phyloP scores from a whole-genome alignment of 306 rosid species.

The Pueraria montana region DNA sequence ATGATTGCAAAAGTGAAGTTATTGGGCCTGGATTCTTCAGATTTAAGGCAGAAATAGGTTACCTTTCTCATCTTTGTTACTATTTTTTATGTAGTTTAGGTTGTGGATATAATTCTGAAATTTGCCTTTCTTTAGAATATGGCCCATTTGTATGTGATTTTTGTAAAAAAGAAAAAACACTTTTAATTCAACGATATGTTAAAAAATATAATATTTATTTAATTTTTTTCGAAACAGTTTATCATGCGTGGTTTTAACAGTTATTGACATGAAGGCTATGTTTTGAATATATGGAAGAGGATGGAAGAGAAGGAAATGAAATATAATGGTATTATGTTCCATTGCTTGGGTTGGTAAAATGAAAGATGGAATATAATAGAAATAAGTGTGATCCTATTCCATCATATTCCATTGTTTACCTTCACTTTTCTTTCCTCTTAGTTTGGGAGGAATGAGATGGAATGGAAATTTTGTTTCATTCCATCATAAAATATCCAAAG shows the following conservation, averaged over 20 bases:
- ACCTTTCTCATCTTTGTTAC: constrained; percentile 42
- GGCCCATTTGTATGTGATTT: background rate
- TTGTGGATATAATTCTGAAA: constrained; percentile 34
- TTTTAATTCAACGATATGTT: background rate
- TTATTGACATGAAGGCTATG: background rate
- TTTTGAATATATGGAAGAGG: background rate
- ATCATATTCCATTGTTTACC: background rate
- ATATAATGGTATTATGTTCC: background rate
- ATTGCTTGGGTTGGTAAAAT: background rate
- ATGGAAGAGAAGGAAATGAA: background rate
- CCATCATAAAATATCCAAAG: background rate
- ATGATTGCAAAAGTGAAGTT: constrained; percentile 99
- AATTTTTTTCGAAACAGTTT: background rate
- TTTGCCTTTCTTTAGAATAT: constrained; percentile 16
- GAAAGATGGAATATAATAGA: background rate
- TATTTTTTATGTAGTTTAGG: constrained; percentile 21
- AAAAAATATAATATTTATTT: background rate
- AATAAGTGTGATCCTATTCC: background rate
- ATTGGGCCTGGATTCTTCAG: constrained; percentile 99
- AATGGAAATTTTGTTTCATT: background rate
- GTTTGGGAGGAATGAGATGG: background rate
- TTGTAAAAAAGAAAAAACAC: background rate
- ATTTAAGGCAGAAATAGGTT: constrained; percentile 99
- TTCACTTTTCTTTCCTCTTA: background rate
- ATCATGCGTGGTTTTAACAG: constrained; percentile 12